Conservation (phyloP, 139 green algal species). For the Micractinium sp. region DNA sequence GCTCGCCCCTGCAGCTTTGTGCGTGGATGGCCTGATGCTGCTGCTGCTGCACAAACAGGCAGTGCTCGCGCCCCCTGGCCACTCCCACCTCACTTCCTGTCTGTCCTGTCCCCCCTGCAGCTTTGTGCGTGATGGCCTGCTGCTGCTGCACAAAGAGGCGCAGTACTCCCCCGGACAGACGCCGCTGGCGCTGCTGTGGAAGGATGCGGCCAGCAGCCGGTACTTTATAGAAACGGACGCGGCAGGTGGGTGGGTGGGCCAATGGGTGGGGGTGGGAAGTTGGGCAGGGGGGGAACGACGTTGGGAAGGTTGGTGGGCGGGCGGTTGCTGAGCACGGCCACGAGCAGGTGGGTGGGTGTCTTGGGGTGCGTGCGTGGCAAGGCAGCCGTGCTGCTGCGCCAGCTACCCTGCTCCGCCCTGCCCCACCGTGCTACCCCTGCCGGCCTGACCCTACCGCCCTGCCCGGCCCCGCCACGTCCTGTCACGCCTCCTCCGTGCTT, state of each 20-base stretch:
- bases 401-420: background rate
- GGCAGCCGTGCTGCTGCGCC: background rate
- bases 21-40: background rate
- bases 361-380: background rate
- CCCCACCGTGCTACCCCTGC: background rate
- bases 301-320: no score
- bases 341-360: no score
- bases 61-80: background rate
- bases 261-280: no score
- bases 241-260: conserved; percentile 4
- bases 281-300: no score
- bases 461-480: background rate
- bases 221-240: conserved; percentile 77
- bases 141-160: conserved; percentile 79
- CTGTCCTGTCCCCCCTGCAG: background rate
- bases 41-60: background rate
- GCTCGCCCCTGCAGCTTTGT: background rate
- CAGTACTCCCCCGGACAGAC: conserved; percentile 76
- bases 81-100: no score
- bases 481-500: background rate
- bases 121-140: conserved; percentile 68
- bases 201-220: conserved; percentile 80
- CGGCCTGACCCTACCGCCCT: no score
- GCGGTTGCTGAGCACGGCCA: no score
- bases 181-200: conserved; percentile 91